Conservation (phyloP, 2,329 filamentous ascomycete species). For the Alternaria viburni region DNA sequence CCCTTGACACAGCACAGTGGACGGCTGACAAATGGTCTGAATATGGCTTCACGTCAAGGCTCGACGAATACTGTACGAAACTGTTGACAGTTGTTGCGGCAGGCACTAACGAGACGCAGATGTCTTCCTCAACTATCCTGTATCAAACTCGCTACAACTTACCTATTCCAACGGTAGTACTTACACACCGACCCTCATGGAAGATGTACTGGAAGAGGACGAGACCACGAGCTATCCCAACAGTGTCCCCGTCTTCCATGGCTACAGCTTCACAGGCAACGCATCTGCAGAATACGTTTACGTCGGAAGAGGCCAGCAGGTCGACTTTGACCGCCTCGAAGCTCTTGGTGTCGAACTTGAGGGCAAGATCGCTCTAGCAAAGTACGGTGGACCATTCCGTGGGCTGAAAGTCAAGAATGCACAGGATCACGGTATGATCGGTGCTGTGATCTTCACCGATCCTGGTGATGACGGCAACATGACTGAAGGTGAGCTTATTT, state of each 20-base stretch:
- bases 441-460: conserved; percentile 54
- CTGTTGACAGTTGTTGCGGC: background rate
- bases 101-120: conserved; percentile 20
- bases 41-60: conserved; percentile 44
- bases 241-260: conserved; percentile 55
- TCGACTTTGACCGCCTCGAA: conserved; percentile 54
- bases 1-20: conserved; percentile 40
- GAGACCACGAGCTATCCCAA: conserved; percentile 47
- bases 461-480: conserved; percentile 56
- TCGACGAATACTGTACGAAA: conserved; percentile 45
- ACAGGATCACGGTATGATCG: conserved; percentile 54
- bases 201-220: conserved; percentile 44
- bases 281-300: conserved; percentile 57
- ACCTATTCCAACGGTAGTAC: conserved; percentile 45
- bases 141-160: conserved; percentile 43
- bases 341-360: conserved; percentile 53
- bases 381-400: conserved; percentile 55
- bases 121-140: conserved; percentile 48
- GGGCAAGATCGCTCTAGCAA: conserved; percentile 57
- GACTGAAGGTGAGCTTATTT: conserved; percentile 39
- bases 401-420: conserved; percentile 58
- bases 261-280: conserved; percentile 55
- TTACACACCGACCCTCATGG: conserved; percentile 37
- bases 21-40: conserved; percentile 47
- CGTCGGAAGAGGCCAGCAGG: conserved; percentile 51